A percentile compares a stretch with the other conserved stretches of the same genome.
phyloP scores from a whole-genome alignment of 2,329 filamentous ascomycete species.

The Aspergillus sp. region DNA sequence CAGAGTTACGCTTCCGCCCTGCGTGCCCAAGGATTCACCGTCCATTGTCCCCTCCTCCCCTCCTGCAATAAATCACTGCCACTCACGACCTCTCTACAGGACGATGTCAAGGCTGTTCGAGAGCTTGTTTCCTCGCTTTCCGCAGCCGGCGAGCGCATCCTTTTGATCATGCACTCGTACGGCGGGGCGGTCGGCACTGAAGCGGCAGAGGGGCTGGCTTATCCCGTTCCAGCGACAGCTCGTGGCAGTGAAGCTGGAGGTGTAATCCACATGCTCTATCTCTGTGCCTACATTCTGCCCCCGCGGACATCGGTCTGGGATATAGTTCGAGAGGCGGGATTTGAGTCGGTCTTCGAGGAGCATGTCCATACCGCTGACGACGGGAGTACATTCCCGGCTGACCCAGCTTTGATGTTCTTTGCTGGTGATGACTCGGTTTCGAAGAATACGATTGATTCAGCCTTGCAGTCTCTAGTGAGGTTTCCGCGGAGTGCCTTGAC shows the following conservation, averaged over 20 bases:
- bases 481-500: neutral
- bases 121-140: constrained; percentile 7
- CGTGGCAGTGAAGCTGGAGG: too few species aligned
- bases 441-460: neutral
- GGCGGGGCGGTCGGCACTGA: constrained; percentile 24
- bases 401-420: constrained; percentile 2
- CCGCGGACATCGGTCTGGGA: too few species aligned
- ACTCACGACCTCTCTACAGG: constrained; percentile 7
- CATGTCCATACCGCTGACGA: too few species aligned
- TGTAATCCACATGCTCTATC: too few species aligned
- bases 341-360: too few species aligned
- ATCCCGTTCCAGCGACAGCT: too few species aligned
- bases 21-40: constrained; percentile 15
- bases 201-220: neutral
- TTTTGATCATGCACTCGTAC: constrained; percentile 28
- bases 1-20: constrained; percentile 14
- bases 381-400: neutral
- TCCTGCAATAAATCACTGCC: constrained; percentile 14
- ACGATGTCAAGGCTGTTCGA: neutral
- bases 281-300: too few species aligned
- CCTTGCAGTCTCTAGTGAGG: neutral
- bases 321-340: too few species aligned
- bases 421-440: neutral
- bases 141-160: constrained; percentile 15
- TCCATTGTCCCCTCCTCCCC: constrained; percentile 20